Percentiles rank a stretch among this genome's conserved stretches.
These are phyloP conservation scores for Pseudozyma hubeiensis DNA, from an alignment of 1,284 basidiomycete genomes.

Conservation along the genomic window DNA sequence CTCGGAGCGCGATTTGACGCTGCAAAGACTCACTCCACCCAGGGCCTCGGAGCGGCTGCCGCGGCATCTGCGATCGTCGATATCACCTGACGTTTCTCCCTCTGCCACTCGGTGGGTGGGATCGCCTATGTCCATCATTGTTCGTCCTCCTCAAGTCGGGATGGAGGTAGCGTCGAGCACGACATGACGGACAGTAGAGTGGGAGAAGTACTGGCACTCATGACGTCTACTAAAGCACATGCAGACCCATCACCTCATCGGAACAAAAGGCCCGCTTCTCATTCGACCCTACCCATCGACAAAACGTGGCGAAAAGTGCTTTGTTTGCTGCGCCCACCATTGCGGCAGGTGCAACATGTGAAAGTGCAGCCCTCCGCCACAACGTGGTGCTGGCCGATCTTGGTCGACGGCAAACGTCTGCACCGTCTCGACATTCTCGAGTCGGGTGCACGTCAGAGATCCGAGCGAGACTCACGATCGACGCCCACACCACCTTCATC, in stretches of 20 bases:
- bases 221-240: background rate
- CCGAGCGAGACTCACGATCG: conserved; percentile 1
- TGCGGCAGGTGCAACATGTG: conserved; percentile 5
- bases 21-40: no score
- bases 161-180: conserved; percentile 1
- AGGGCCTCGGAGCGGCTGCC: no score
- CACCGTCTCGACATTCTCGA: background rate
- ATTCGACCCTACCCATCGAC: conserved; percentile 1
- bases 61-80: background rate
- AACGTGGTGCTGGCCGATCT: background rate
- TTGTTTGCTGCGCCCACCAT: conserved; percentile 26
- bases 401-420: background rate
- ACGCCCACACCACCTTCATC: conserved; percentile 30
- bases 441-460: conserved; percentile 14
- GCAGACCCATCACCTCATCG: conserved; percentile 3
- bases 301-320: conserved; percentile 8
- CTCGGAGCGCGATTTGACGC: no score
- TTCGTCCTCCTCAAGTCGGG: conserved; percentile 1
- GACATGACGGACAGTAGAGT: conserved; percentile 16
- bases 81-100: background rate
- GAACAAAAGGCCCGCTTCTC: background rate
- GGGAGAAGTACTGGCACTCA: conserved; percentile 2
- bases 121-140: background rate
- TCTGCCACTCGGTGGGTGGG: background rate
- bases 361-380: background rate